Conservation (phyloP, 75 land plant genomes). For the Azolla pinnata region DNA sequence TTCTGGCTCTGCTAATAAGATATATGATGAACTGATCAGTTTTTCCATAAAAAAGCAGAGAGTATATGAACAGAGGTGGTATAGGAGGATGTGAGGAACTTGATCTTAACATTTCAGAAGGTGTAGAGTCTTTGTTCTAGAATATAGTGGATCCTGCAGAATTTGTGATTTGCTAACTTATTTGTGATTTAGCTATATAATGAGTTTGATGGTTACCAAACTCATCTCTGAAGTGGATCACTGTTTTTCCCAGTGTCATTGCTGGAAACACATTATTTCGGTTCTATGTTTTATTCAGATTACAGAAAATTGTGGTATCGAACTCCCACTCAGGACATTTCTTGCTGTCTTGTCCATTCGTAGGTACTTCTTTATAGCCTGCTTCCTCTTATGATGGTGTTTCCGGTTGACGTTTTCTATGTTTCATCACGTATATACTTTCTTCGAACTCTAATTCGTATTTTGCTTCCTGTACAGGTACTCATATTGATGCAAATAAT, state of each 20-base stretch:
- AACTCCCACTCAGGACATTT: not conserved
- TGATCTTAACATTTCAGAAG: too few relatives aligned
- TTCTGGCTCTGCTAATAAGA: not conserved
- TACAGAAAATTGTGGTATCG: not conserved
- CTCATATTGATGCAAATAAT: too few relatives aligned
- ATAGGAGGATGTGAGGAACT: too few relatives aligned
- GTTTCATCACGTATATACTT: slow-evolving; percentile 73
- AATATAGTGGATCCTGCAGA: too few relatives aligned
- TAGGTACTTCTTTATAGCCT: slow-evolving; percentile 73
- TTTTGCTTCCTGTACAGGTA: slow-evolving; percentile 79
- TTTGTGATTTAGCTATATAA: not conserved
- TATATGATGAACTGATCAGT: too few relatives aligned
- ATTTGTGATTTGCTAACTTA: too few relatives aligned
- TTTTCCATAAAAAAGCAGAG: too few relatives aligned
- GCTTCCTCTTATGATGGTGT: slow-evolving; percentile 53
- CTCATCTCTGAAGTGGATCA: not conserved
- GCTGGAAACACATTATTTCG: not conserved
- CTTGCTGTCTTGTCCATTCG: slow-evolving; percentile 9
- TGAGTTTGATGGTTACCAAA: not conserved
- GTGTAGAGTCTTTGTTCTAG: too few relatives aligned
- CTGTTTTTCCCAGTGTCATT: not conserved
- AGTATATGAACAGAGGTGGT: too few relatives aligned
- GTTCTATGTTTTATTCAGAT: not conserved
- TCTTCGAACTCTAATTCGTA: slow-evolving; percentile 68
- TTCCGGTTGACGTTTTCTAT: slow-evolving; percentile 74